Base-by-base conservation (phyloP, 2,329 filamentous ascomycete genomes). In the Knoxdaviesia proteae region DNA sequence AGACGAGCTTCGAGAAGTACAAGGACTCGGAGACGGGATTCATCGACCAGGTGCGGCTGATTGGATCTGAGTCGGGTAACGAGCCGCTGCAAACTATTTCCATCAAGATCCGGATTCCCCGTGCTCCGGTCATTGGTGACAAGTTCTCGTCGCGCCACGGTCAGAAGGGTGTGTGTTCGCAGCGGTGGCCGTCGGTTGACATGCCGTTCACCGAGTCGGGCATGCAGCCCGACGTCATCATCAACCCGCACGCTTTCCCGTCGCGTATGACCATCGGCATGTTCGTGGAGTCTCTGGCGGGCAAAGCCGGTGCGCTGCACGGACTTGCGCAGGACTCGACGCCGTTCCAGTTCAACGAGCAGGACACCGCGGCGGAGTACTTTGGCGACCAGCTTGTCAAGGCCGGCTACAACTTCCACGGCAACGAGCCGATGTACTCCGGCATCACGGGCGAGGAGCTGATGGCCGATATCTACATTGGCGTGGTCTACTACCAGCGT, bases 241-340 rank as follows among this genome's bases (percentile, higher is more conserved):
- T 98, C 68, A 98, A 98, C 64, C 90, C 90, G 36, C 90, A 98
- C 69, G 90, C 90, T 55, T 98, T 98, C 71, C 90, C 90, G 6
- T 96, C 88, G 39, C 87, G 90, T 61, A 98, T 98, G 90, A 98
- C 90, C 20, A 98, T 98, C 56, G 90, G 90, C 56, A 96, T 96
- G 84, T 96, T 98, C 61, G 77, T 98, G 55, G 90, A 98, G 65
- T 94, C 87, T 5, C 71, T 98, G 42, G 90, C 90, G 7, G 90
- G 90, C 47, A 98, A 98, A 64, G 77, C 88, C 7, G 90, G 90
- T 39, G 83, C 88, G 9, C 71, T 98, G 34, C 90, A 98, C 58
- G 90, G 90, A 39, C 69, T 94, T n/a, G 83, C 90, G 0, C 90
- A 96, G 59, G 90, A 98, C 58, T 87, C 77, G 38, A 96, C 90